phyloP scores from a whole-genome alignment of 805 yeast species.

The Wickerhamomyces canadensis region DNA sequence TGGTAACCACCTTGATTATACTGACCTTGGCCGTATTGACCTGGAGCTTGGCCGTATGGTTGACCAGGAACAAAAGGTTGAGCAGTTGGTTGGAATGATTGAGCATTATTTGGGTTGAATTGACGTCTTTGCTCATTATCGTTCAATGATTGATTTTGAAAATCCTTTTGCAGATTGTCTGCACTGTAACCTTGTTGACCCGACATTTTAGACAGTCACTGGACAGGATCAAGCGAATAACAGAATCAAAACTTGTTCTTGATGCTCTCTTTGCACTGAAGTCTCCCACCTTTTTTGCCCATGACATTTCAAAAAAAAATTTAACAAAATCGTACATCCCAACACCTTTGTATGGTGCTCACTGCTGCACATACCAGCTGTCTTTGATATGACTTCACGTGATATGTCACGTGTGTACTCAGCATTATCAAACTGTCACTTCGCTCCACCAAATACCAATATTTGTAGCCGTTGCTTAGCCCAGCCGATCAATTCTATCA shows the following conservation, averaged over 20 bases:
- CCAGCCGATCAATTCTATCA: too few relatives aligned
- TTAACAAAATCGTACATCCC: background rate
- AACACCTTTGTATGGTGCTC: background rate
- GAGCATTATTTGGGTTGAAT: slow-evolving; percentile 46
- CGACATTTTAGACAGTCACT: slow-evolving; percentile 14
- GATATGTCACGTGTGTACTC: background rate
- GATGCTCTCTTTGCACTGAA: too few relatives aligned
- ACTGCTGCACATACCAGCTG: background rate
- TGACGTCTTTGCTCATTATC: slow-evolving; percentile 27
- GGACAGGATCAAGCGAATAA: too few relatives aligned
- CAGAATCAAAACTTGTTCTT: too few relatives aligned
- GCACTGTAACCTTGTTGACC: slow-evolving; percentile 9
- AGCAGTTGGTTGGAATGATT: slow-evolving; percentile 42
- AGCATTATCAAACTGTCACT: too few relatives aligned
- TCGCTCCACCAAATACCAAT: too few relatives aligned
- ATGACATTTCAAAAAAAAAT: background rate
- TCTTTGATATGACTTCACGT: background rate
- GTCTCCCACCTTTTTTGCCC: too few relatives aligned
- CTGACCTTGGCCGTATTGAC: slow-evolving; percentile 21
- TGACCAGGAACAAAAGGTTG: slow-evolving; percentile 35
- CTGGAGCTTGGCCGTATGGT: slow-evolving; percentile 27
- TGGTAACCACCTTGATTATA: slow-evolving; percentile 24
- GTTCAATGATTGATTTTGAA: slow-evolving; percentile 25
- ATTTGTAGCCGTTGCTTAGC: too few relatives aligned
- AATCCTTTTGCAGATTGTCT: slow-evolving; percentile 27